Evolutionary conservation across 495 filamentous ascomycete genomes (phyloP).

Genomic region (Sphaerosporella brunnea): DNA sequence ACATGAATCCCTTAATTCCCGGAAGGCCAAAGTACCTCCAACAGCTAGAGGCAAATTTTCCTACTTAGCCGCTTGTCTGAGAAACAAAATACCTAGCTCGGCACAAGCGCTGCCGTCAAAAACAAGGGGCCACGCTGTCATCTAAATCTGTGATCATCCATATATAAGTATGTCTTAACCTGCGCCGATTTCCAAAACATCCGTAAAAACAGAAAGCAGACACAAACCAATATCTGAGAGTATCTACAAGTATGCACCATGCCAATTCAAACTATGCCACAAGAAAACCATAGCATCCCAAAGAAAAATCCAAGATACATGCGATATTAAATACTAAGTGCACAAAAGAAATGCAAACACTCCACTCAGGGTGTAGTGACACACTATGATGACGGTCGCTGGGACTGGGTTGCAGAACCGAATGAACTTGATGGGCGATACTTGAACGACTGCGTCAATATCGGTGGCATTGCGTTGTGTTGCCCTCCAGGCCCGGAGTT

Average conservation of each 20-base stretch:
- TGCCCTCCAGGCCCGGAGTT: constrained; percentile 10
- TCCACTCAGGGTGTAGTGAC: constrained; percentile 10
- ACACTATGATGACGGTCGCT: constrained; percentile 24
- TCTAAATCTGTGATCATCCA: too few species aligned
- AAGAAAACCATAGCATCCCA: background rate
- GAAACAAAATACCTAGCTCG: too few species aligned
- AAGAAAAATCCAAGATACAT: background rate
- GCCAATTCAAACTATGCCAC: constrained; percentile 5
- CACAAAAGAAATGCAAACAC: constrained; percentile 1
- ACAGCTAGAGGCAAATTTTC: too few species aligned
- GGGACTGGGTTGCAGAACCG: constrained; percentile 22
- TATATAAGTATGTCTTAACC: too few species aligned
- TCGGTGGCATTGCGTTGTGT: constrained; percentile 24
- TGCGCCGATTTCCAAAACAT: background rate
- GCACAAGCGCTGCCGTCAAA: too few species aligned
- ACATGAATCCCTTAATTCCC: too few species aligned
- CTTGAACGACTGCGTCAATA: constrained; percentile 20
- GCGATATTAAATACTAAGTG: constrained; percentile 3
- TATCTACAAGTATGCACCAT: too few species aligned
- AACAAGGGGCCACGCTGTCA: too few species aligned
- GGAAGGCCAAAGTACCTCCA: too few species aligned
- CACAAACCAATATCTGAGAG: too few species aligned
- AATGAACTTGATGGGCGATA: constrained; percentile 26
- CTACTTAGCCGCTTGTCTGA: too few species aligned
- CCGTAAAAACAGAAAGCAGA: background rate